Conservation (phyloP, 352 stramenopile species). For the Pythium pyrilobum region DNA sequence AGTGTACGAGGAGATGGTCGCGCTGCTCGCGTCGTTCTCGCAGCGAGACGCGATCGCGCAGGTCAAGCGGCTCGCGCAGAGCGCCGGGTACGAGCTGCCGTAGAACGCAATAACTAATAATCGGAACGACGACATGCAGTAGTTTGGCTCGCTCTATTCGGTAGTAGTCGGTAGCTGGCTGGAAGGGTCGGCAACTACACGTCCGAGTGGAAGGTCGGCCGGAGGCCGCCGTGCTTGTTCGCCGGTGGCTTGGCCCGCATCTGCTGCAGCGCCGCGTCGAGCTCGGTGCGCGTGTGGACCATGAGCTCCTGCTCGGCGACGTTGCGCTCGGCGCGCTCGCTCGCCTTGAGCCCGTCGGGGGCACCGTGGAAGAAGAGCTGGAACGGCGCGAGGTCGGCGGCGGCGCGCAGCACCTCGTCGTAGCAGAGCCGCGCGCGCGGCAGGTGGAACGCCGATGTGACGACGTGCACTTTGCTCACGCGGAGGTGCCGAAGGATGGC, state of each 20-base stretch:
- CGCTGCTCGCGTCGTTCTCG: constrained; percentile 36
- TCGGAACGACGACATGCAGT: neutral
- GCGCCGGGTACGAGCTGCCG: constrained; percentile 13
- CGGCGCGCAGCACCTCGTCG: constrained; percentile 24
- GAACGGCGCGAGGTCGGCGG: constrained; percentile 17
- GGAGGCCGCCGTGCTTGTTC: neutral
- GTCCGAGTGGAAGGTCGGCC: constrained; percentile 2
- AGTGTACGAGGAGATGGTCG: constrained; percentile 54
- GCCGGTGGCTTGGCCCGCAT: constrained; percentile 6
- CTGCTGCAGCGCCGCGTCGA: constrained; percentile 4
- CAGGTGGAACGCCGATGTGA: constrained; percentile 34
- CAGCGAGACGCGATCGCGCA: constrained; percentile 38
- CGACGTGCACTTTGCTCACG: constrained; percentile 28
- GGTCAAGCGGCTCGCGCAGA: constrained; percentile 32
- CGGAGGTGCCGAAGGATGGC: constrained; percentile 25
- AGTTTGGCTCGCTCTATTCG: neutral
- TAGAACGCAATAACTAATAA: neutral
- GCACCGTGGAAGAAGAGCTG: constrained; percentile 26
- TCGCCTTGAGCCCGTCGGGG: constrained; percentile 18
- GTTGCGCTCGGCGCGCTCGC: constrained; percentile 19
- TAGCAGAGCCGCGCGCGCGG: constrained; percentile 24
- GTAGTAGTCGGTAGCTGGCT: neutral
- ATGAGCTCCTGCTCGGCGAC: constrained; percentile 18
- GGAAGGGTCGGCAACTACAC: neutral
- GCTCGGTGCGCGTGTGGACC: constrained; percentile 4